Evolutionary conservation across 306 rosid genomes (phyloP).

Genomic region (Cajanus cajan): DNA sequence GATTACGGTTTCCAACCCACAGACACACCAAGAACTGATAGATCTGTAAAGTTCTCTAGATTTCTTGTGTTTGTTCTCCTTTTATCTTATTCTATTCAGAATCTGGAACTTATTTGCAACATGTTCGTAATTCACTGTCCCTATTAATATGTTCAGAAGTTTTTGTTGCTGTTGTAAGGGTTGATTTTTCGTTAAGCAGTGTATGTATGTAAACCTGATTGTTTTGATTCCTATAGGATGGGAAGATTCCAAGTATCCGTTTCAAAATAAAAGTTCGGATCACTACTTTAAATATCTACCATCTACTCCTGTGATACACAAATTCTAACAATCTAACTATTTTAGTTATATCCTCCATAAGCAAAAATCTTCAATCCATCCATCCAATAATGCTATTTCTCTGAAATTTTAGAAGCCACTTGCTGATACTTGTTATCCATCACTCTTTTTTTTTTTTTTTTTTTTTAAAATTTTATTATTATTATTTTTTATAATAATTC

Average conservation of each 20-base stretch:
- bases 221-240: neutral
- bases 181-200: neutral
- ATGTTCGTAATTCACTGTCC: neutral
- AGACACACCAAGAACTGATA: constrained; percentile 94
- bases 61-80: neutral
- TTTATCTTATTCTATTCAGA: constrained; percentile 11
- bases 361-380: neutral
- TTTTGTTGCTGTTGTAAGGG: neutral
- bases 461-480: too few relatives aligned
- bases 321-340: neutral
- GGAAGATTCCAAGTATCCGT: neutral
- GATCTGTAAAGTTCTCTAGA: constrained; percentile 66
- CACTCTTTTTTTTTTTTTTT: too few relatives aligned
- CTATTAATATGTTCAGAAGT: neutral
- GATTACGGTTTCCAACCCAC: constrained; percentile 89
- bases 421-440: neutral
- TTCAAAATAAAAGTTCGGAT: neutral
- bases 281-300: neutral
- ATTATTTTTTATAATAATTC: too few relatives aligned
- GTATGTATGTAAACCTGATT: neutral
- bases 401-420: neutral
- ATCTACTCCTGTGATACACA: neutral
- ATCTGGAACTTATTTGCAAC: constrained; percentile 15
- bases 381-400: neutral
- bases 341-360: neutral